These are phyloP conservation scores for Berkeleyomyces rouxiae DNA, from an alignment of 2,329 filamentous ascomycete species.

Conservation along the genomic window DNA sequence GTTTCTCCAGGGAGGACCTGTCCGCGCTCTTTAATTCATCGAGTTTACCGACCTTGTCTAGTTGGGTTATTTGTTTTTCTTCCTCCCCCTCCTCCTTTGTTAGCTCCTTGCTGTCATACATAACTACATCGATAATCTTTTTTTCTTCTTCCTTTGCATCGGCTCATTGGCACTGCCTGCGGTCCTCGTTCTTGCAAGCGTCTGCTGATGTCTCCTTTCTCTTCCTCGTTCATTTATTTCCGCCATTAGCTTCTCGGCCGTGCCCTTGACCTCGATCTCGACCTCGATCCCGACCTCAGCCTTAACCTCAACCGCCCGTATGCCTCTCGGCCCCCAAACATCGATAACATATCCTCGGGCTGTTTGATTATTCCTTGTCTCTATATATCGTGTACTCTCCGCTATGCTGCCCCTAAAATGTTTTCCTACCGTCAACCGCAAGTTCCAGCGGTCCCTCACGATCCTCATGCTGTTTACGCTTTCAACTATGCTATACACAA, in stretches of 20 bases:
- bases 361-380: neutral
- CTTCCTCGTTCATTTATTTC: no score
- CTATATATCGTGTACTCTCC: neutral
- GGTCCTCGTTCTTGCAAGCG: no score
- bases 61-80: neutral
- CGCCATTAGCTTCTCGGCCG: no score
- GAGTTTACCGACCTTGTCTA: neutral
- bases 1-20: neutral
- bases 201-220: no score
- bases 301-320: no score
- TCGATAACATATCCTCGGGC: no score
- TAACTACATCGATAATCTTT: neutral
- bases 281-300: no score
- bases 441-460: slow-evolving; percentile 9
- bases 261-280: no score
- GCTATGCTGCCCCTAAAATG: slow-evolving; percentile 8
- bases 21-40: neutral
- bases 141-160: neutral
- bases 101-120: neutral
- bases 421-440: slow-evolving; percentile 6
- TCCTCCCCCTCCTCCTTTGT: neutral
- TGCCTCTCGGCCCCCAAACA: no score
- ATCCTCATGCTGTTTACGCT: slow-evolving; percentile 9
- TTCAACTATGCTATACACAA: slow-evolving; percentile 11
- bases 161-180: no score